Evolutionary conservation across 148 eudicot species (phyloP), one percentile per base, ranked within the genome.

Genomic region (Silene conica): DNA sequence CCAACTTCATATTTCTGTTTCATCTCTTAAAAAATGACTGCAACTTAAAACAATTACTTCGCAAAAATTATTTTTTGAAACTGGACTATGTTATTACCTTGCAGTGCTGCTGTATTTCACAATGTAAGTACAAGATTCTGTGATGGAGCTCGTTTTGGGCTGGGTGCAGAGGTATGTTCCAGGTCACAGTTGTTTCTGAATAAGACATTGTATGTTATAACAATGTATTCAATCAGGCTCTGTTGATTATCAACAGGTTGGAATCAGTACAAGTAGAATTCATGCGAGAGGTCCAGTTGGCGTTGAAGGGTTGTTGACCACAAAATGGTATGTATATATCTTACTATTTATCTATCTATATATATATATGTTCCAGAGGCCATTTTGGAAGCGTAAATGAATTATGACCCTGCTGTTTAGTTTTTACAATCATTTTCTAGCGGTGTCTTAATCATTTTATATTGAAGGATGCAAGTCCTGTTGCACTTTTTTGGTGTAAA

Each of bases 281-380:
- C 99, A 96, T 82, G 97, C 99, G 58, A 92, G 99, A 71, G 99
- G 97, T 50, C 99, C 99, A 0, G 99, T 96, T 18, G 96, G 99
- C 62, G 97, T 96, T 69, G 99, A 96, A 79, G 99, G 99, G 66
- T 76, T 96, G 79, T 80, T 96, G 59, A 96, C 99, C 68, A 92
- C 97, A 41, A 77, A 89, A 82, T 96, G 99, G 99, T 96, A 89
- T 48, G 88, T 10, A 28, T 38, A 54, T 25, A 22, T 41, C 71
- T 60, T 28, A 46, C 20, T 10, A 55, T 28, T 52, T n/a, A n/a
- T n/a, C n/a, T n/a, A n/a, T n/a, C n/a, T n/a, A n/a, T n/a, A n/a
- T n/a, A n/a, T n/a, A n/a, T n/a, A n/a, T n/a, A n/a, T 10, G 15
- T 14, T 48, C 3, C 54, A 48, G 13, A 9, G 54, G 54, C 14